Evolutionary conservation across 1,284 basidiomycete genomes (phyloP).

Genomic region (Cutaneotrichosporon curvatum): DNA sequence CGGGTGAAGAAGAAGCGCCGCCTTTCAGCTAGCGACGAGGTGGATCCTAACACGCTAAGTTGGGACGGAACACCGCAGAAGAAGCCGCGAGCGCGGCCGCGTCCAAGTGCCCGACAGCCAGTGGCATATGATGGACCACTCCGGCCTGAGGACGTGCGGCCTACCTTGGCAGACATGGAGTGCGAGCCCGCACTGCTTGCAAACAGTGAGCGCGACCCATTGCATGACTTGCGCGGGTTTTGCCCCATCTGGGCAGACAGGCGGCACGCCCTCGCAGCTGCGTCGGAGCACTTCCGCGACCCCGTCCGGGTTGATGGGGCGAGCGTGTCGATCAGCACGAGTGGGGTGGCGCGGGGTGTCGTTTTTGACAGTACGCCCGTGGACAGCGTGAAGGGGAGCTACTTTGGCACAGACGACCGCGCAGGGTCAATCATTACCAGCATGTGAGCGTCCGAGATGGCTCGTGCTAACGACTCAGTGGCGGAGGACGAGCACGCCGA

Average conservation of each 20-base stretch:
- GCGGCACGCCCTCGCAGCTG: conserved; percentile 23
- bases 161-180: conserved; percentile 18
- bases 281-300: conserved; percentile 30
- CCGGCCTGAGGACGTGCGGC: conserved; percentile 9
- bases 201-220: conserved; percentile 18
- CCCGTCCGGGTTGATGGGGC: conserved; percentile 30
- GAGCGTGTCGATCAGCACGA: conserved; percentile 32
- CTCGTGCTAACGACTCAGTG: not conserved
- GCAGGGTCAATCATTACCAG: conserved; percentile 31
- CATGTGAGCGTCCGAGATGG: conserved; percentile 21
- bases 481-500: not conserved
- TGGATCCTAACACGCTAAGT: conserved; percentile 21
- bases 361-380: conserved; percentile 33
- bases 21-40: conserved; percentile 20
- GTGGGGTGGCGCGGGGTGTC: conserved; percentile 36
- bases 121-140: not conserved
- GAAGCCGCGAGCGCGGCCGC: conserved; percentile 4
- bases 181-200: conserved; percentile 21
- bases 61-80: conserved; percentile 12
- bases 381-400: conserved; percentile 16
- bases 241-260: conserved; percentile 40
- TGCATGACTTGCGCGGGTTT: conserved; percentile 20
- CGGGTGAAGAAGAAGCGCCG: conserved; percentile 31
- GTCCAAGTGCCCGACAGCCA: not conserved
- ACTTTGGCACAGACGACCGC: conserved; percentile 26